phyloP scores from a whole-genome alignment of 2,329 filamentous ascomycete species.

The Colletotrichum theobromicola region DNA sequence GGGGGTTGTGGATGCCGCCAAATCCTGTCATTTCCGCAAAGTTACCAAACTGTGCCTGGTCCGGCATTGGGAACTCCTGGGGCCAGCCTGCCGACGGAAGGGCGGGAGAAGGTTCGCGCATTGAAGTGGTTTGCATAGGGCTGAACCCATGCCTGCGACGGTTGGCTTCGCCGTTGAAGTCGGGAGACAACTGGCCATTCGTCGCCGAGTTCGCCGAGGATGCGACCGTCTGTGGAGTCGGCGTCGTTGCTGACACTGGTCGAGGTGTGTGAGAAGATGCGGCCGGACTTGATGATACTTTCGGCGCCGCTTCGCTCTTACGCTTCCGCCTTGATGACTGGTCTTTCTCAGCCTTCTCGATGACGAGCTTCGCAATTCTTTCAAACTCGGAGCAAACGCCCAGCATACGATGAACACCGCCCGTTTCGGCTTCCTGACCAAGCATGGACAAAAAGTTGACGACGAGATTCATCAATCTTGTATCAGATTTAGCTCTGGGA shows the following conservation, averaged over 20 bases:
- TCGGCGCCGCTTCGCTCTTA: conserved; percentile 66
- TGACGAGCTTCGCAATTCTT: conserved; percentile 86
- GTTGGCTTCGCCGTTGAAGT: conserved; percentile 23
- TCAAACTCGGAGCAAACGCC: conserved; percentile 96
- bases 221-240: conserved; percentile 29
- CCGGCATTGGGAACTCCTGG: conserved; percentile 46
- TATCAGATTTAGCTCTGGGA: conserved; percentile 83
- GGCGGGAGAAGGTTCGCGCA: conserved; percentile 50
- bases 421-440: conserved; percentile 86
- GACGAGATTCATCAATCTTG: conserved; percentile 89
- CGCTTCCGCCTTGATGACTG: conserved; percentile 81
- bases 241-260: conserved; percentile 30
- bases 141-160: conserved; percentile 26
- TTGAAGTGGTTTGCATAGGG: conserved; percentile 41
- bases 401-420: conserved; percentile 92
- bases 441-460: conserved; percentile 91
- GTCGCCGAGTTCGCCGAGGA: background rate
- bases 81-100: conserved; percentile 51
- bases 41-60: conserved; percentile 43
- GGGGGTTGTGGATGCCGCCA: conserved; percentile 35
- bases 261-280: conserved; percentile 35
- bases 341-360: conserved; percentile 91
- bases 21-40: conserved; percentile 54
- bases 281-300: conserved; percentile 23
- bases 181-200: conserved; percentile 22